Conservation (phyloP, 305 asterid genomes). For the Fraxinus ornus region DNA sequence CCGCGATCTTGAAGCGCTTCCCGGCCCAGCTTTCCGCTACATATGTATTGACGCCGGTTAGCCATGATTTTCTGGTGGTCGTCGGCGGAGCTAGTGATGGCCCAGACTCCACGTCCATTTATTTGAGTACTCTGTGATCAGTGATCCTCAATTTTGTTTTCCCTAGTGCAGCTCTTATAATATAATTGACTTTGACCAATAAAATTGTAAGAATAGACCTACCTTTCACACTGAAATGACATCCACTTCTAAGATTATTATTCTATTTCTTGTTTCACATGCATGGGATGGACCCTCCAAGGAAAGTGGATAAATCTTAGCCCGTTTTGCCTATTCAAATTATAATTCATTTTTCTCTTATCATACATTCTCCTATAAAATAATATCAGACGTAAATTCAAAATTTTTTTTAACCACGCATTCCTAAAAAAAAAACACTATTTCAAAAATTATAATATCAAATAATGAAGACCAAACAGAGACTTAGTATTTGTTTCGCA, state of each 20-base stretch:
- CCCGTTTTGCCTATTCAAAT: too few species aligned
- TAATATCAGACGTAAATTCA: too few species aligned
- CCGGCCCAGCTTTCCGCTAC: slow-evolving; percentile 61
- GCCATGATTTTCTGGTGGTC: slow-evolving; percentile 11
- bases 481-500: not conserved
- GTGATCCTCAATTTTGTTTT: slow-evolving; percentile 2
- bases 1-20: slow-evolving; percentile 63
- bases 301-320: not conserved
- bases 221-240: not conserved
- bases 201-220: not conserved
- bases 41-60: slow-evolving; percentile 57
- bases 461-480: too few species aligned
- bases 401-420: too few species aligned
- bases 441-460: too few species aligned
- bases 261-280: not conserved
- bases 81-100: slow-evolving; percentile 27
- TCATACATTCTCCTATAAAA: too few species aligned
- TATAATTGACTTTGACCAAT: not conserved
- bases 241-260: not conserved
- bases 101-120: slow-evolving; percentile 60
- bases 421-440: too few species aligned
- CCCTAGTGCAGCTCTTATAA: not conserved
- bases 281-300: not conserved
- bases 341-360: too few species aligned
- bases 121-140: not conserved